These are phyloP conservation scores for Cyclotella cryptica DNA, from an alignment of 108 stramenopile species.

Conservation along the genomic window DNA sequence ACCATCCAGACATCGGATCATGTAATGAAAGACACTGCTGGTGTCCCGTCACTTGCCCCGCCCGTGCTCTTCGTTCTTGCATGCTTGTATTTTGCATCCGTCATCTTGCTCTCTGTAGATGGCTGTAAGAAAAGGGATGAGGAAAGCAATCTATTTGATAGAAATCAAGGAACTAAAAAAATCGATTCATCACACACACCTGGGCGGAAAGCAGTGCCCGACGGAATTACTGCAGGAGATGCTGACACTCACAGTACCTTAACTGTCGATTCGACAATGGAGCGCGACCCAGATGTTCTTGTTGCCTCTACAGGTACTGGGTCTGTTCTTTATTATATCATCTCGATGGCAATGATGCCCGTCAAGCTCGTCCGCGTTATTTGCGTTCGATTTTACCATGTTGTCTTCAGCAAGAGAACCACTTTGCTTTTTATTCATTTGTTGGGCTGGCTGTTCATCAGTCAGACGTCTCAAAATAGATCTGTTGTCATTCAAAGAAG, in stretches of 20 bases:
- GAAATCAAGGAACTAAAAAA: not conserved
- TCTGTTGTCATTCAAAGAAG: conserved; percentile 40
- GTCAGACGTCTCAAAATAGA: conserved; percentile 42
- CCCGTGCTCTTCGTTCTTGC: conserved; percentile 44
- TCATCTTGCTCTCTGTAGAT: conserved; percentile 30
- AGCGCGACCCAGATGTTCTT: not conserved
- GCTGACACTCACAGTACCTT: conserved; percentile 29
- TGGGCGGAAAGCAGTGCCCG: not conserved
- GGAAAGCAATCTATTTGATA: not conserved
- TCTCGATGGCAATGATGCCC: conserved; percentile 19
- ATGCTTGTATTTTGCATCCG: conserved; percentile 31
- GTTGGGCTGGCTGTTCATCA: conserved; percentile 41
- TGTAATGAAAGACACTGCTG: conserved; percentile 34
- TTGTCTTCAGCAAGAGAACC: conserved; percentile 22
- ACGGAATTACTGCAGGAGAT: conserved; percentile 7
- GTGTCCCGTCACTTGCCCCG: conserved; percentile 35
- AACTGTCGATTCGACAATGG: conserved; percentile 26
- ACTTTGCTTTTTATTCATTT: conserved; percentile 30
- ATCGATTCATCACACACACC: conserved; percentile 1
- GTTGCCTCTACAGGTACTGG: not conserved
- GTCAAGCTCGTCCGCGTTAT: conserved; percentile 18
- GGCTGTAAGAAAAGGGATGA: not conserved
- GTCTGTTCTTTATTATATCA: not conserved
- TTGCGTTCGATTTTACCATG: not conserved
- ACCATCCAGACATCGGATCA: conserved; percentile 10